Percentiles rank a stretch among this genome's conserved stretches.
Evolutionary conservation across 768 basidiomycete genomes (phyloP).

Genomic region (Lentinula sp.): DNA sequence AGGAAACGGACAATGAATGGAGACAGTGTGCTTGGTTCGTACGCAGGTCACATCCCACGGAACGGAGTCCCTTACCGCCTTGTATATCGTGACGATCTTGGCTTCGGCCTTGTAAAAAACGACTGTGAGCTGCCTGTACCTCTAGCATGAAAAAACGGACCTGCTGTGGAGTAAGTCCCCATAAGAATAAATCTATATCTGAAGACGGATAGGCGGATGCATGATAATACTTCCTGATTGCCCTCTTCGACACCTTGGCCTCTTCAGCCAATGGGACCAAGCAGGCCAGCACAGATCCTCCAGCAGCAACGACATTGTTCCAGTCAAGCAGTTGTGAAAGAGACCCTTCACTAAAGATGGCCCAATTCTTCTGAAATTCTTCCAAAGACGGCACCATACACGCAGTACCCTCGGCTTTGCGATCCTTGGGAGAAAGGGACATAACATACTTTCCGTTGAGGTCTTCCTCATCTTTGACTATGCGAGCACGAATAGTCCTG

Average conservation of each 20-base stretch:
- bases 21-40: conserved; percentile 59
- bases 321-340: conserved; percentile 54
- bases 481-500: conserved; percentile 44
- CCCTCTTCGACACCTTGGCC: conserved; percentile 45
- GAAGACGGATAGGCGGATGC: conserved; percentile 49
- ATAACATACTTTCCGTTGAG: conserved; percentile 45
- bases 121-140: not conserved
- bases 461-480: conserved; percentile 35
- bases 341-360: conserved; percentile 56
- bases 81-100: conserved; percentile 54
- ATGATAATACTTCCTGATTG: conserved; percentile 55
- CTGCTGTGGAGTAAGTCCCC: conserved; percentile 51
- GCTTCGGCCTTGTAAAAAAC: conserved; percentile 38
- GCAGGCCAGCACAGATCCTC: conserved; percentile 56
- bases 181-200: conserved; percentile 60
- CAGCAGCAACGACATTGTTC: conserved; percentile 60
- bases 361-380: conserved; percentile 60
- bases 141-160: conserved; percentile 18
- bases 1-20: conserved; percentile 47
- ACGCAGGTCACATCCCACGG: conserved; percentile 68
- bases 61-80: conserved; percentile 58
- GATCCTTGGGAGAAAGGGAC: conserved; percentile 36
- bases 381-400: conserved; percentile 45
- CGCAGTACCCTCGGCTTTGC: conserved; percentile 45
- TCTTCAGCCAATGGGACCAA: conserved; percentile 43